Percentiles rank a stretch among this genome's conserved stretches.
Conservation (phyloP, 371 early-diverging fungal species). For the Rhizopus sp. region DNA sequence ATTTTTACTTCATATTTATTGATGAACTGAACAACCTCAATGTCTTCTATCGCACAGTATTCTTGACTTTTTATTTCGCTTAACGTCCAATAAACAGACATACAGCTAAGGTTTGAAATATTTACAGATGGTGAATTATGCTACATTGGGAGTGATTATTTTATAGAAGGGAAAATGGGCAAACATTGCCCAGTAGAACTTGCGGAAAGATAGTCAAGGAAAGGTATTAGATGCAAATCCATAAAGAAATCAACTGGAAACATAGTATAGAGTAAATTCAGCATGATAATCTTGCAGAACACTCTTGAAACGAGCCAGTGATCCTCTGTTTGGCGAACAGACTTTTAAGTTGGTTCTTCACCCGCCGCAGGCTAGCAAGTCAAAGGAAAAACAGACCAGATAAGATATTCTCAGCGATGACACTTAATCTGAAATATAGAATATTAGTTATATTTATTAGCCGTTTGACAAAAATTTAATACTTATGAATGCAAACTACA, state of each 20-base stretch:
- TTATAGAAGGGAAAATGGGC: slow-evolving; percentile 3
- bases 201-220: slow-evolving; percentile 6
- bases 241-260: slow-evolving; percentile 15
- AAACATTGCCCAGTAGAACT: slow-evolving; percentile 2
- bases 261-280: not conserved
- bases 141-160: not conserved
- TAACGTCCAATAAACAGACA: slow-evolving; percentile 1
- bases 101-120: not conserved
- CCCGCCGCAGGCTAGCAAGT: not conserved
- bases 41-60: not conserved
- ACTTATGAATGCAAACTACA: slow-evolving; percentile 3
- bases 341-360: no score
- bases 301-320: not conserved
- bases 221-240: slow-evolving; percentile 2
- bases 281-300: slow-evolving; percentile 4
- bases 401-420: not conserved
- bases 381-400: not conserved
- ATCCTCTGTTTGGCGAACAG: no score
- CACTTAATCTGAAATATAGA: slow-evolving; percentile 5
- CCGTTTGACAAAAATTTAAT: not conserved
- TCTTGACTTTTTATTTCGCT: not conserved
- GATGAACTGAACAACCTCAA: not conserved
- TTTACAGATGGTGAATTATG: not conserved
- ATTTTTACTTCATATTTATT: not conserved
- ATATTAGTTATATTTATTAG: slow-evolving; percentile 6